A percentile compares a stretch with the other conserved stretches of the same genome.
Conservation (phyloP, 2,329 filamentous ascomycete species). For the Thermochaetoides dissita region DNA sequence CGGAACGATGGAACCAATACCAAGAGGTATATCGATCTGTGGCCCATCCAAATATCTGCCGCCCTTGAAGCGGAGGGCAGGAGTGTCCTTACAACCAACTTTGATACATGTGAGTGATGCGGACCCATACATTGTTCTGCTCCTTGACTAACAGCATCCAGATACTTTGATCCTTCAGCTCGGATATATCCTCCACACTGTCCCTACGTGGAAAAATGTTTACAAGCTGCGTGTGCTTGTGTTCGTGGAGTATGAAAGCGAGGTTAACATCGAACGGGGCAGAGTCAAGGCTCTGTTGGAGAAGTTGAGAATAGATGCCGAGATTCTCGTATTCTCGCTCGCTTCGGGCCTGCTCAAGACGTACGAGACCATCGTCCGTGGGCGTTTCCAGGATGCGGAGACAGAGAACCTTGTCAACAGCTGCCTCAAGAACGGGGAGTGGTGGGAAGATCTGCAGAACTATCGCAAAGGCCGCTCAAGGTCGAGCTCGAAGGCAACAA, state of each 20-base stretch:
- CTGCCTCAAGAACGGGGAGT: conserved; percentile 56
- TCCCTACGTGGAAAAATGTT: conserved; percentile 62
- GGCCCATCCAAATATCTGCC: conserved; percentile 89
- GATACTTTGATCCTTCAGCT: conserved; percentile 72
- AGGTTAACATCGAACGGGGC: conserved; percentile 64
- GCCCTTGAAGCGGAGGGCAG: conserved; percentile 56
- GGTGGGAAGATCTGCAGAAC: conserved; percentile 66
- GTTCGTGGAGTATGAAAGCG: conserved; percentile 78
- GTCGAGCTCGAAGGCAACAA: conserved; percentile 23
- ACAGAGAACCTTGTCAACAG: conserved; percentile 48
- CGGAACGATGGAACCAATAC: conserved; percentile 39
- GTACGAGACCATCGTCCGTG: conserved; percentile 70
- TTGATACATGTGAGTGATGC: conserved; percentile 60
- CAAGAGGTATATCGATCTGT: conserved; percentile 75
- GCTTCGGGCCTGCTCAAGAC: conserved; percentile 57
- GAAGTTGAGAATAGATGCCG: conserved; percentile 68
- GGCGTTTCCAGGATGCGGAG: conserved; percentile 39
- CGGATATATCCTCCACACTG: conserved; percentile 70
- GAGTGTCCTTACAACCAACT: conserved; percentile 69
- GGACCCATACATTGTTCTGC: not conserved
- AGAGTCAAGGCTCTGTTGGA: conserved; percentile 61
- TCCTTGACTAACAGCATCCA: conserved; percentile 17
- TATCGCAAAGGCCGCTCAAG: conserved; percentile 21
- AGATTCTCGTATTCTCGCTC: conserved; percentile 69
- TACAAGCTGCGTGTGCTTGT: conserved; percentile 66